Evolutionary conservation across 768 basidiomycete genomes (phyloP).

Genomic region (Russula ochroleuca): DNA sequence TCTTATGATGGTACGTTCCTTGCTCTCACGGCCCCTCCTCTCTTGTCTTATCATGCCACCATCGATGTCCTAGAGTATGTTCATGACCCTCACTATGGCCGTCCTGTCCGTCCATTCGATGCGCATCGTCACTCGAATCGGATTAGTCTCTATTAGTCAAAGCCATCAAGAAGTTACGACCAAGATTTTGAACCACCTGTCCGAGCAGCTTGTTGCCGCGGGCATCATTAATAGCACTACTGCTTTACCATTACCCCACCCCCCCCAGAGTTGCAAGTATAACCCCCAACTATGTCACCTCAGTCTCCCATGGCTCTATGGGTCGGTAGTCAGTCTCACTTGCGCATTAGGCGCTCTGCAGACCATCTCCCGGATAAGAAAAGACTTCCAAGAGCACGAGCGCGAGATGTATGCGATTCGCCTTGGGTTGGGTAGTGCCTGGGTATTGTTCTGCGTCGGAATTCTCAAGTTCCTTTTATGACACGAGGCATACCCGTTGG

Average conservation of each 20-base stretch:
- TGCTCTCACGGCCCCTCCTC: background rate
- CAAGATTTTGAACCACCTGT: constrained; percentile 14
- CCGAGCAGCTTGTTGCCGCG: constrained; percentile 9
- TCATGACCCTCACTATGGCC: constrained; percentile 23
- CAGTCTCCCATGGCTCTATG: constrained; percentile 25
- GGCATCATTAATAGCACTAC: constrained; percentile 17
- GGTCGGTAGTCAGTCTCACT: constrained; percentile 17
- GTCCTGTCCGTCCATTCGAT: constrained; percentile 22
- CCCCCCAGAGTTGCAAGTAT: constrained; percentile 17
- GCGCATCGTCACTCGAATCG: constrained; percentile 16
- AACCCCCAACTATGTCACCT: constrained; percentile 15
- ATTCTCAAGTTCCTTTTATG: constrained; percentile 14
- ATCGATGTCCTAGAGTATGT: constrained; percentile 18
- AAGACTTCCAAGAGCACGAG: constrained; percentile 10
- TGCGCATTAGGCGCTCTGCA: constrained; percentile 15
- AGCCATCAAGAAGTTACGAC: constrained; percentile 14
- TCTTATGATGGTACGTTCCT: constrained; percentile 17
- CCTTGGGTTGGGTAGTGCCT: constrained; percentile 11
- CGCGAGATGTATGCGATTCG: constrained; percentile 14
- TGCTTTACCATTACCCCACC: constrained; percentile 5
- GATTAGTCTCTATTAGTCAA: constrained; percentile 5
- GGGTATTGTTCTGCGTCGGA: constrained; percentile 12
- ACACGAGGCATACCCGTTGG: background rate
- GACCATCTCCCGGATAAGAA: constrained; percentile 18
- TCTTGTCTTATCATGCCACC: background rate